Conservation (phyloP, 108 stramenopile species). For the Cyclotella atomus region DNA sequence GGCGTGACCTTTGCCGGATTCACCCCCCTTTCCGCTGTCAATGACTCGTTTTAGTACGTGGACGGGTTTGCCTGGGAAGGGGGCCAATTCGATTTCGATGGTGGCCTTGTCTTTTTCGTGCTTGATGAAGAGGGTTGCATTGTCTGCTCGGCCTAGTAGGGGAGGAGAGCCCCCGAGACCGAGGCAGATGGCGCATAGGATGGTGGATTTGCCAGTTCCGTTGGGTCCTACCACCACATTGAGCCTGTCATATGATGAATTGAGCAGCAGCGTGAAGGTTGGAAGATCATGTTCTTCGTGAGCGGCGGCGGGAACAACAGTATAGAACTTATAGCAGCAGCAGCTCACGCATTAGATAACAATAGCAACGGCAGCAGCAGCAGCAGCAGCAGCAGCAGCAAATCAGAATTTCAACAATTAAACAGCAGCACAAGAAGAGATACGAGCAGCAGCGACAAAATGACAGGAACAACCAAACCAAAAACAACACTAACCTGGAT, state of each 20-base stretch:
- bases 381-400: too few relatives aligned
- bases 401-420: too few relatives aligned
- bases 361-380: constrained; percentile 8
- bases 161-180: constrained; percentile 89
- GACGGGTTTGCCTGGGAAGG: constrained; percentile 15
- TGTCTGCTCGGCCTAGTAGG: constrained; percentile 89
- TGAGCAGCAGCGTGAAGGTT: too few relatives aligned
- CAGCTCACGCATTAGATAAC: constrained; percentile 1
- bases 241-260: too few relatives aligned
- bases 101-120: constrained; percentile 79
- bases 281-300: too few relatives aligned
- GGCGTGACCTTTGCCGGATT: constrained; percentile 44
- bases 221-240: constrained; percentile 96
- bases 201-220: constrained; percentile 95
- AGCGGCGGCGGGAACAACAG: too few relatives aligned
- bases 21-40: constrained; percentile 54
- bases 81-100: constrained; percentile 86
- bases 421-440: too few relatives aligned
- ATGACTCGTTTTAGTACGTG: constrained; percentile 51
- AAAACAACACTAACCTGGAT: constrained; percentile 58
- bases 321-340: too few relatives aligned
- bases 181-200: constrained; percentile 94
- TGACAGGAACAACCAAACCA: too few relatives aligned
- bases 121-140: constrained; percentile 85
- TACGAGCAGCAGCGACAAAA: background rate